Base-by-base conservation (phyloP, 1,284 basidiomycete species). In the Coniferiporia weirii region DNA sequence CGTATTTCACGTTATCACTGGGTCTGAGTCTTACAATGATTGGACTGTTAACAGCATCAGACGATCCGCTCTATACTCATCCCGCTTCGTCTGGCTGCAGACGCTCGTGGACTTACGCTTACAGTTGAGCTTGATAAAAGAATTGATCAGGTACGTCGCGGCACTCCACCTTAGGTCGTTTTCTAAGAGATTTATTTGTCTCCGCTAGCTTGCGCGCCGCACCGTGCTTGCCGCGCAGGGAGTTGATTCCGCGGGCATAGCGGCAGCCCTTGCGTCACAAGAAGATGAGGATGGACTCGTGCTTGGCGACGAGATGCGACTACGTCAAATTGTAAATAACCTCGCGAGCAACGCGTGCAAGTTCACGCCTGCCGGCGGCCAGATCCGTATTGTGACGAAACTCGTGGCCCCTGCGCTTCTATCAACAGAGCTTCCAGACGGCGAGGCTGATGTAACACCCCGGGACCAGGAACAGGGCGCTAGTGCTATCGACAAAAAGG, bases 271-370 rank as follows among this genome's bases (percentile, higher is more conserved):
- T 40, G 65, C 59, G 17, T 72, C 76, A 15, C 66, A 76, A 48
- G 76, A 75, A 1, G 75, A 79, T 32, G 79, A 79, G 15, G 80
- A 85, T 51, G 87, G 85, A 0, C 72, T 87, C 19, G 86, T 93
- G 12, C 79, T 85, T 8, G 90, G 90, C 22, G 89, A 93, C 67
- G 88, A 90, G 66, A 89, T 89, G 65, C 82, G 93, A 13, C 68
- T 94, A 57, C 78, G 89, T 63, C 92, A 94, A 71, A 84, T 93
- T 61, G 77, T 90, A 64, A 90, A 85, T 43, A 91, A 91, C 67
- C 78, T 91, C 22, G 83, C 87, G 12, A 87, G 85, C 64, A 89
- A 89, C 62, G 87, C 85, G 13, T 87, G 85, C 72, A 89, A 88
- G 72, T 95, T 95, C 69, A 94, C 92, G 0, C 82, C 84, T 1